Evolutionary conservation across 257 asterid genomes (phyloP), one percentile per base, ranked within the genome.

Genomic region (Solanum tarijense): DNA sequence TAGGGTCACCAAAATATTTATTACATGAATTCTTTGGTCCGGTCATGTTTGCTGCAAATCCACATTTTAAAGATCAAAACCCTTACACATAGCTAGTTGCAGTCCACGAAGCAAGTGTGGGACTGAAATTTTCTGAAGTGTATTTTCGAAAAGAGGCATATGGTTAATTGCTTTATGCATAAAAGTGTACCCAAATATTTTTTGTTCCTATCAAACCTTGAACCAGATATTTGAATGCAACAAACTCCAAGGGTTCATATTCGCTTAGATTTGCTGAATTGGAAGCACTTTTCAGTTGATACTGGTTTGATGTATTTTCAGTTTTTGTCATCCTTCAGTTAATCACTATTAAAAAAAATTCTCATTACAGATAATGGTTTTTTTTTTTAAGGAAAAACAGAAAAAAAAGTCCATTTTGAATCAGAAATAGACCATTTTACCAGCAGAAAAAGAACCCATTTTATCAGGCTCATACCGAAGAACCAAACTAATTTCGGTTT

Each of bases 301-400:
- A 9, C 81, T 73, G 81, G 16, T 73, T 86, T 29, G 75, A 87
- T 69, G 35, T 41, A 81, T 84, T 83, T 88, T 90, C 95, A 95
- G 98, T 91, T 84, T 94, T 95, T 88, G 90, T 95, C 86, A 87
- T 93, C 89, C 99, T 96, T 69, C 98, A 96, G 94, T 96, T 96
- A 29, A 89, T 95, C 35, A 66, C 73, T 25, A 66, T 12, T 25
- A 8, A 25, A 27, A 65, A 25, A 66, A 66, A 27, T 5, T 65
- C 32, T 65, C 72, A 65, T 65, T 65, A 27, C 34, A 12, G 20
- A 25, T 66, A 12, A 66, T 9, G 34, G 73, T 25, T 66, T 12
- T 25, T 12, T 12, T 66, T 66, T 66, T 66, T 5, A 12, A 66
- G 20, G 20, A 25, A 27, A 5, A 66, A 66, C 74, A 66, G 74